These are phyloP conservation scores for Colletotrichum endophyticum DNA, from an alignment of 2,329 filamentous ascomycete species.

Conservation along the genomic window DNA sequence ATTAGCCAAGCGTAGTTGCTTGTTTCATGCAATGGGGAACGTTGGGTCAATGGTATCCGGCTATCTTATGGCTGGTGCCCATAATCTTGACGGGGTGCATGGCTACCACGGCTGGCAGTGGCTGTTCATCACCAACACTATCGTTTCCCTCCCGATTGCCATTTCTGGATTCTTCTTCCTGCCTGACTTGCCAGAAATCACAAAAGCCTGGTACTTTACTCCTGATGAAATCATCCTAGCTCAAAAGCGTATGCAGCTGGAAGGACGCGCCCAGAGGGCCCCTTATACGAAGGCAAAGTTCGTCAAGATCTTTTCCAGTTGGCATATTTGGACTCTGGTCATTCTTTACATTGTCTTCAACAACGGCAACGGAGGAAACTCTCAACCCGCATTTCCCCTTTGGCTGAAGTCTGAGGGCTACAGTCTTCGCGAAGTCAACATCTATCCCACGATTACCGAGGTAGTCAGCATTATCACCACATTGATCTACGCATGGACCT, in stretches of 20 bases:
- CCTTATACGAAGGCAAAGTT: slow-evolving; percentile 53
- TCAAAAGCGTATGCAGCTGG: slow-evolving; percentile 35
- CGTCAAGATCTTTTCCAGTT: slow-evolving; percentile 62
- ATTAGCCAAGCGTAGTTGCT: slow-evolving; percentile 55
- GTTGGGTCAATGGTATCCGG: slow-evolving; percentile 63
- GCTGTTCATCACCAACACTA: slow-evolving; percentile 63
- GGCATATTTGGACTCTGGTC: slow-evolving; percentile 42
- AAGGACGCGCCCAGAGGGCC: slow-evolving; percentile 46
- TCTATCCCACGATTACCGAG: slow-evolving; percentile 35
- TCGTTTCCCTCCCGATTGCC: slow-evolving; percentile 58
- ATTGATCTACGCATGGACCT: slow-evolving; percentile 11
- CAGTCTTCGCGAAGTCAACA: slow-evolving; percentile 55
- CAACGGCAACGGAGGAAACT: slow-evolving; percentile 47
- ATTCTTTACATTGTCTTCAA: slow-evolving; percentile 49
- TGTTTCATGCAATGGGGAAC: slow-evolving; percentile 54
- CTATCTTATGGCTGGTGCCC: slow-evolving; percentile 59
- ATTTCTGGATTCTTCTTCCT: slow-evolving; percentile 55
- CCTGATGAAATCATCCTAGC: slow-evolving; percentile 28
- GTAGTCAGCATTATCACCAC: slow-evolving; percentile 11
- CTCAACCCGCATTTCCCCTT: slow-evolving; percentile 37
- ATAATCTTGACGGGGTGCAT: slow-evolving; percentile 53
- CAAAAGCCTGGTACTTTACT: slow-evolving; percentile 35
- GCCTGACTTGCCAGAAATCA: slow-evolving; percentile 49
- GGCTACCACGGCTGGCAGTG: slow-evolving; percentile 59
- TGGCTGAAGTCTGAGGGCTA: slow-evolving; percentile 47